phyloP scores from a whole-genome alignment of 2,329 filamentous ascomycete genomes.

The Colletotrichum acutatum region DNA sequence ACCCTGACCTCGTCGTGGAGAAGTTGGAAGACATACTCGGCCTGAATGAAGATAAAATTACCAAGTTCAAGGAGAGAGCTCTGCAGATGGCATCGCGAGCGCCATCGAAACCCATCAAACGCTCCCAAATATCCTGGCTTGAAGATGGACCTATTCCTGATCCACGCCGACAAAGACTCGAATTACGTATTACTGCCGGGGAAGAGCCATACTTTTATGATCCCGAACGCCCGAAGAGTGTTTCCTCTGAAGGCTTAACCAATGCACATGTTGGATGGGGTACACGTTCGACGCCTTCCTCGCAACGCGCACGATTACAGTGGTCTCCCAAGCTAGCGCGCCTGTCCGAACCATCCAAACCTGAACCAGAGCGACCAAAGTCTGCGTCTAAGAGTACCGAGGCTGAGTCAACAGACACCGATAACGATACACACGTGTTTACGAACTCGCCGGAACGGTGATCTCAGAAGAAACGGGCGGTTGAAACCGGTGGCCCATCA shows the following conservation, averaged over 20 bases:
- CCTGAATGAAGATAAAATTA: constrained; percentile 5
- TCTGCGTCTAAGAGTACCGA: background rate
- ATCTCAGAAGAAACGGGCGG: too few species aligned
- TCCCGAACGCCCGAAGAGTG: too few species aligned
- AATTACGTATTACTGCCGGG: background rate
- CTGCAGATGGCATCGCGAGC: background rate
- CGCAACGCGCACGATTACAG: too few species aligned
- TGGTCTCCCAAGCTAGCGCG: too few species aligned
- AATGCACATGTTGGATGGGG: too few species aligned
- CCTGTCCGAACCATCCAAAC: too few species aligned
- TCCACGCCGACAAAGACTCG: background rate
- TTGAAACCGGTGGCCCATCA: too few species aligned
- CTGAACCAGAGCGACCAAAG: too few species aligned
- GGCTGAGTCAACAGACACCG: background rate
- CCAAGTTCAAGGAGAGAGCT: constrained; percentile 7
- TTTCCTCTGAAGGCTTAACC: too few species aligned
- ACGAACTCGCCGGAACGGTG: background rate
- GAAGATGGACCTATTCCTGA: background rate
- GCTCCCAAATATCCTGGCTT: background rate
- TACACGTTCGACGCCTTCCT: too few species aligned
- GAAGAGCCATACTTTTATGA: too few species aligned
- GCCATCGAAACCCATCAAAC: constrained; percentile 9
- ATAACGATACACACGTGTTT: background rate
- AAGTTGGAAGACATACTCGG: constrained; percentile 12
- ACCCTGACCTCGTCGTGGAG: background rate